Evolutionary conservation across 148 eudicot genomes (phyloP), one percentile per base, ranked within the genome.

Genomic region (Oxyria digyna): DNA sequence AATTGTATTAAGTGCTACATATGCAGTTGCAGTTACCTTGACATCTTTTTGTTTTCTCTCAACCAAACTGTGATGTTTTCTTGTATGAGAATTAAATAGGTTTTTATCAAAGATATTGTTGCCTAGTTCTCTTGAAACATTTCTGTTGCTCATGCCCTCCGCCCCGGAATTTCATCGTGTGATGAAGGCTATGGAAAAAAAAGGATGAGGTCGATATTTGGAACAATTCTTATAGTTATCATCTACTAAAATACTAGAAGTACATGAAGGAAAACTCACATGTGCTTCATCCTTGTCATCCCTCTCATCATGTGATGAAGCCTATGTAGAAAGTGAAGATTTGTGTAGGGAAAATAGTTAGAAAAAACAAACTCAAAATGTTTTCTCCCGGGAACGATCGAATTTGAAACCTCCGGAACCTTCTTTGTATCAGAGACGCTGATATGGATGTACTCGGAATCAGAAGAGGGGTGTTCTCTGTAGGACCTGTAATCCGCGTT

Each of bases 11-110:
- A 57, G 20, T 57, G 64, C 20, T 57, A 29, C 14, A n/a, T 45
- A 67, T 38, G 41, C 41, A 20, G 48, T 49, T 14, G n/a, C 42
- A 42, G 8, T 42, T 70, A 89, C 98, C 89, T 89, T 78, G 66
- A 93, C 72, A 69, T 83, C 77, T 74, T 72, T 80, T 31, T 73
- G 75, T 59, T 87, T 96, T 69, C 65, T 74, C 41, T 81, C 82
- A 69, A 85, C 77, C 48, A 82, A 79, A 62, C 74, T 71, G 20
- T 67, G 73, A 29, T 77, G 74, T 72, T 81, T 81, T n/a, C 13
- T 48, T 41, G 18, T 42, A 20, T 33, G 42, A 9, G 42, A 31
- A 18, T 66, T 37, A 8, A 24, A 18, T 18, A n/a, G 31, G 13
- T 66, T 46, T 18, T 38, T 23, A 23, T 37, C 27, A 37, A n/a